phyloP scores from a whole-genome alignment of 495 filamentous ascomycete genomes.

The Penicillium samsonianum region DNA sequence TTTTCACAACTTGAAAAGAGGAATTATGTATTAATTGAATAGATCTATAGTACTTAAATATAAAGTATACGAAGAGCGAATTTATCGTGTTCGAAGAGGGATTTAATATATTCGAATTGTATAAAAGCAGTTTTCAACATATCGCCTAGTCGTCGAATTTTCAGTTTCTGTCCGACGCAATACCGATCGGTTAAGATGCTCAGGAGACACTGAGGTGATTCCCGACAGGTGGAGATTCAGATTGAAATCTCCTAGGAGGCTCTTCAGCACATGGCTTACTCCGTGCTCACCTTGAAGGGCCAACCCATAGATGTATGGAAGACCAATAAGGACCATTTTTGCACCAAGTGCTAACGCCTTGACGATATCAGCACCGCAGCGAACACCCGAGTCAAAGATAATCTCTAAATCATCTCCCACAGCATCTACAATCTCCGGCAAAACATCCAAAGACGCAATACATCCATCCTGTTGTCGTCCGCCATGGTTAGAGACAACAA shows the following conservation, averaged over 20 bases:
- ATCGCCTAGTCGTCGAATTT: not conserved
- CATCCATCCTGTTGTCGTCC: constrained; percentile 49
- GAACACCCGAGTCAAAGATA: constrained; percentile 51
- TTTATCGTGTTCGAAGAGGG: too few species aligned
- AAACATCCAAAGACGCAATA: constrained; percentile 41
- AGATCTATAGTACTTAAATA: too few species aligned
- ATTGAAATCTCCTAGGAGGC: constrained; percentile 23
- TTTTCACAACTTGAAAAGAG: too few species aligned
- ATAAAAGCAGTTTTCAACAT: not conserved
- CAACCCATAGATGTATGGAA: constrained; percentile 37
- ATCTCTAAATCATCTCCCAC: constrained; percentile 48
- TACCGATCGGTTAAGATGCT: constrained; percentile 2
- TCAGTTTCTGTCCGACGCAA: constrained; percentile 2
- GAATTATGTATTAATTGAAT: too few species aligned
- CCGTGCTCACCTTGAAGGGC: constrained; percentile 29
- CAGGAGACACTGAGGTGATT: constrained; percentile 1
- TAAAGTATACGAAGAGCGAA: too few species aligned
- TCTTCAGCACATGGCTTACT: constrained; percentile 28
- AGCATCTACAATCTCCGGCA: constrained; percentile 49
- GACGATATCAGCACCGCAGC: constrained; percentile 49
- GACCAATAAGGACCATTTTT: constrained; percentile 52
- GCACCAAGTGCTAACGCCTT: constrained; percentile 57
- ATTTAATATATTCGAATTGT: too few species aligned
- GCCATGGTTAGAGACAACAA: constrained; percentile 56
- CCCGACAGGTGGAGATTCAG: constrained; percentile 13